Base-by-base conservation (phyloP, 2,329 filamentous ascomycete genomes). In the Pestalotiopsis sp. region DNA sequence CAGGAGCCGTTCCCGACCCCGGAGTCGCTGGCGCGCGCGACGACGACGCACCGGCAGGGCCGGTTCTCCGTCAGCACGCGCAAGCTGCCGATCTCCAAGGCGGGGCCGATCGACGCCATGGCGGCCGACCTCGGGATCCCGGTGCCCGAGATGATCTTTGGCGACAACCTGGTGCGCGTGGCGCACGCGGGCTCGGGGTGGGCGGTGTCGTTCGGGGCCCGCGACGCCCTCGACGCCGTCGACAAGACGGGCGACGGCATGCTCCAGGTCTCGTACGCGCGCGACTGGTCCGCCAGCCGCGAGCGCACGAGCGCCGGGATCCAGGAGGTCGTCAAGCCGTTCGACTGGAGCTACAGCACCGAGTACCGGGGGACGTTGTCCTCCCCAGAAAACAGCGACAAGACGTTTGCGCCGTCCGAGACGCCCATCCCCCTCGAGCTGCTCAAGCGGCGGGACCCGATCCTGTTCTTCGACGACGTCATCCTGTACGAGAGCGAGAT, bases 111-210 rank as follows among this genome's bases (percentile, higher is more conserved):
- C 77, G 94, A 97, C 77, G 89, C 88, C 49, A 93, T 99, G 89
- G 91, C 91, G 56, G 85, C 86, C 68, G 89, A 88, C 71, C 87
- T 99, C 66, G 91, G 91, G 38, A 98, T 99, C 77, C 90, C 95
- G 20, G 90, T 95, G 56, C 96, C 96, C 9, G 96, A 99, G 83
- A 99, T 99, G 96, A 99, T 99, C 73, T 99, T 99, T 78, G 96
- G 96, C 70, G 95, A 99, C 84, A 99, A 99, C 80, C 84, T 92
- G 68, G 91, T 97, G 56, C 83, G 88, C 6, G 86, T 99, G 70
- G 85, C 90, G 66, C 94, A 98, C 82, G 71, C 83, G n/a, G 86
- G 87, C 23, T 90, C 87, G n/a, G 89, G 90, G 59, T 99, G 94
- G 94, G 84, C 85, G 59, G 85, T 98, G 71, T 83, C 87, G 66